Evolutionary conservation across 345 rosid genomes (phyloP), one percentile per base, ranked within the genome.

Genomic region (Laguncularia racemosa): DNA sequence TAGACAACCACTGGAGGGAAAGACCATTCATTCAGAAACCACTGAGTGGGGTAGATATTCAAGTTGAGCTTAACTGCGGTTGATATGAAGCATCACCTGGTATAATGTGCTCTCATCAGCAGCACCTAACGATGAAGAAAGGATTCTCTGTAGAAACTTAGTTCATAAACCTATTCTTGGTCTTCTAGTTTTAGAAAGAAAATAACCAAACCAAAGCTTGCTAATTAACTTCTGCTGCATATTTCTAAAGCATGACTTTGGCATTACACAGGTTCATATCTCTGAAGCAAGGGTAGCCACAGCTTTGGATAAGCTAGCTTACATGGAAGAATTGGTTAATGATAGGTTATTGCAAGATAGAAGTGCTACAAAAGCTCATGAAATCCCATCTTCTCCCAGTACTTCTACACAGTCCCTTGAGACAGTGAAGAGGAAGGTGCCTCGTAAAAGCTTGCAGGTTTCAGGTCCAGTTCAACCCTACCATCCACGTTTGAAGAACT

Each of bases 271-370:
- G 98, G 97, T 93, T 71, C 99, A 89, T 72, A 75, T 87, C 67
- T 93, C 99, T 47, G 99, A 93, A 74, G 99, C 91, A 57, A 85
- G 97, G 81, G 96, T 93, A 69, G 51, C 85, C 60, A 74, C 95
- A 55, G 96, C 99, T 59, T 74, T 93, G 71, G 88, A 89, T 50
- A 93, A 87, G 82, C 81, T 93, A 61, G 99, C 99, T 67, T 71
- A 89, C 74, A 87, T 89, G 99, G 99, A 89, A 73, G 75, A 67
- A 45, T 74, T 92, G 82, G 96, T 89, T 50, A 86, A 77, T 54
- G 96, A 89, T 73, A 76, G 77, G 73, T 75, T 93, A 67, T 73
- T 93, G 60, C 85, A 78, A 57, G 91, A 75, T 23, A 85, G 78
- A 65, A 79, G 56, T 59, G 59, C 71, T n/a, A 51, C 68, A 0